Conservation (phyloP, 495 filamentous ascomycete species). For the Talaromyces borbonicus region DNA sequence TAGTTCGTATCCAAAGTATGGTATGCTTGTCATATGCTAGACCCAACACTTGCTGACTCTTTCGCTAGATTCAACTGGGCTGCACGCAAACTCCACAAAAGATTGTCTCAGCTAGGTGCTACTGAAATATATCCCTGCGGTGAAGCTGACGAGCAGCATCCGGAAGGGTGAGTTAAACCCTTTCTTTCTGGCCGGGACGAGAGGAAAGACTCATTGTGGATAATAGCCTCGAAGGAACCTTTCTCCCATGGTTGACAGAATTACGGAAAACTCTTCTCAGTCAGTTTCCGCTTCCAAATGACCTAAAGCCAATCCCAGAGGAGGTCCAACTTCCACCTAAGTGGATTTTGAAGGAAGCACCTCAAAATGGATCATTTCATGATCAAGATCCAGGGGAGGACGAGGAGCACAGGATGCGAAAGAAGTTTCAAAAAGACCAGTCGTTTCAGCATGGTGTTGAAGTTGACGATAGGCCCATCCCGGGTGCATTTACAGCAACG, state of each 20-base stretch:
- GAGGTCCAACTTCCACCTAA: conserved; percentile 71
- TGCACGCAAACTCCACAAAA: conserved; percentile 73
- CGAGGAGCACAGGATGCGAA: no score
- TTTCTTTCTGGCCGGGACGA: conserved; percentile 9
- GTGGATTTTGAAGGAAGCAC: conserved; percentile 51
- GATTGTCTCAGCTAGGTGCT: conserved; percentile 78
- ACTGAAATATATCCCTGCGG: conserved; percentile 64
- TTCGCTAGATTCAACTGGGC: conserved; percentile 98
- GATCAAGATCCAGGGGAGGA: conserved; percentile 2
- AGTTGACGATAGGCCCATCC: conserved; percentile 41
- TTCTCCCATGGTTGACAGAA: conserved; percentile 64
- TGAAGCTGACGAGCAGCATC: conserved; percentile 87
- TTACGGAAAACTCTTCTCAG: conserved; percentile 55
- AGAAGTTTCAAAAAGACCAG: no score
- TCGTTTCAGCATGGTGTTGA: conserved; percentile 33
- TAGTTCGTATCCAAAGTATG: conserved; percentile 82
- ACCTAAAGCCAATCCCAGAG: conserved; percentile 58
- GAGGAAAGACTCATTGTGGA: conserved; percentile 10
- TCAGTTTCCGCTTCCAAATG: conserved; percentile 57
- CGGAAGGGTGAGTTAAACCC: conserved; percentile 61
- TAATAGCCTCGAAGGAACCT: conserved; percentile 66
- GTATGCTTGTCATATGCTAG: not conserved
- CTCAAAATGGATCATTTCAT: conserved; percentile 1
- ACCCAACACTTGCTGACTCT: not conserved
- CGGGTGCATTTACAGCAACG: conserved; percentile 31